Evolutionary conservation across 805 yeast genomes (phyloP).

Genomic region (Lipomyces starkeyi): DNA sequence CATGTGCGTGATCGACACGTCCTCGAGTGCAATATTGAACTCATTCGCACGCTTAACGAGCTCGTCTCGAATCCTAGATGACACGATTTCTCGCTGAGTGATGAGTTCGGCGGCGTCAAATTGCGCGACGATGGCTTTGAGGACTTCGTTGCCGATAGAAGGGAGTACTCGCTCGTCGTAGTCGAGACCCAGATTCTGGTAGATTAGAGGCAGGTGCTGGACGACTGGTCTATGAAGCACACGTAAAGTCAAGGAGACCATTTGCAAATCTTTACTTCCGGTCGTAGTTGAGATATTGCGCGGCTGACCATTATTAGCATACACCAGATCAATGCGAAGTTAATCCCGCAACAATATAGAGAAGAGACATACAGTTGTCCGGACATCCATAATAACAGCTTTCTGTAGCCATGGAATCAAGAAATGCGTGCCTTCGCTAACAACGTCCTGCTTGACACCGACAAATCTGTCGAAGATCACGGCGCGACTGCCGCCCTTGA

Average conservation of each 20-base stretch:
- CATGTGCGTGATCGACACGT: slow-evolving; percentile 97
- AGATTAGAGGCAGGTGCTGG: slow-evolving; percentile 76
- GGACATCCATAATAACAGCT: slow-evolving; percentile 87
- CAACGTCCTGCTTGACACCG: slow-evolving; percentile 86
- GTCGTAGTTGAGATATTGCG: slow-evolving; percentile 92
- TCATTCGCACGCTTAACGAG: slow-evolving; percentile 81
- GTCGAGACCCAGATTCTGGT: slow-evolving; percentile 89
- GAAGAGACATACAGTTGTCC: slow-evolving; percentile 62
- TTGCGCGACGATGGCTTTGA: slow-evolving; percentile 89
- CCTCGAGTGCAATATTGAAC: slow-evolving; percentile 90
- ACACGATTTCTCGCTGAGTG: slow-evolving; percentile 95
- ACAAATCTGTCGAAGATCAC: slow-evolving; percentile 89
- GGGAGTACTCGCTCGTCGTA: slow-evolving; percentile 95
- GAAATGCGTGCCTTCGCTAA: slow-evolving; percentile 97
- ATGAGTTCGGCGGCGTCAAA: slow-evolving; percentile 96
- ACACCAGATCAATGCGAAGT: not conserved
- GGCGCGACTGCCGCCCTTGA: slow-evolving; percentile 94
- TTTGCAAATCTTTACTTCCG: slow-evolving; percentile 96
- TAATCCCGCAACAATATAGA: not conserved
- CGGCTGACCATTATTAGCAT: slow-evolving; percentile 53
- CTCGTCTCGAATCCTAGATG: slow-evolving; percentile 86
- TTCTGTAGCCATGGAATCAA: slow-evolving; percentile 94
- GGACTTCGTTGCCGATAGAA: slow-evolving; percentile 88
- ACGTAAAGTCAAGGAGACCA: slow-evolving; percentile 89
- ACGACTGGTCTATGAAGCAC: slow-evolving; percentile 96